phyloP scores from a whole-genome alignment of 257 asterid species.

The Nemophila menziesii region DNA sequence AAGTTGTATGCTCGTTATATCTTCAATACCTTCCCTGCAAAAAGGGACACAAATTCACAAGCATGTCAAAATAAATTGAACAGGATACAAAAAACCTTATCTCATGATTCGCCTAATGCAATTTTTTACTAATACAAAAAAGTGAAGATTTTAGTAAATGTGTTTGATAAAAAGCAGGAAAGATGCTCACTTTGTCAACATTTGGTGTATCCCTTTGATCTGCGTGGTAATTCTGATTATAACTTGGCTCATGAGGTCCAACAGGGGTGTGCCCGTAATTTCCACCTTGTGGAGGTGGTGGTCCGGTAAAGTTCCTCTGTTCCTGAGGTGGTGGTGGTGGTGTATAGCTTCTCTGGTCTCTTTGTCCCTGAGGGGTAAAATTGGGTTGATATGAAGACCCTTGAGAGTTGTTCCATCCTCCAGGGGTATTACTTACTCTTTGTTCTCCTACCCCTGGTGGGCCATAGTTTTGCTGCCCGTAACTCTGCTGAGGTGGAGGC shows the following conservation, averaged over 20 bases:
- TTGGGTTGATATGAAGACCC: constrained; percentile 11
- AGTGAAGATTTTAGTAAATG: not conserved
- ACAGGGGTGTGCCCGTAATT: constrained; percentile 12
- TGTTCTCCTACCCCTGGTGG: constrained; percentile 21
- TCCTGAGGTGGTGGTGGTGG: no score
- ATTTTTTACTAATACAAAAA: not conserved
- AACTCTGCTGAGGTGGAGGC: constrained; percentile 26
- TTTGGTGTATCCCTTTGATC: constrained; percentile 10
- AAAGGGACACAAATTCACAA: not conserved
- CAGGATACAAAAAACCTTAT: not conserved
- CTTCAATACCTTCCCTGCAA: constrained; percentile 8
- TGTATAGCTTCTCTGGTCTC: constrained; percentile 20
- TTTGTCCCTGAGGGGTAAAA: constrained; percentile 8
- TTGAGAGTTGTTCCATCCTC: constrained; percentile 16
- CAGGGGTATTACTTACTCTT: constrained; percentile 18
- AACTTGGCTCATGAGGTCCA: constrained; percentile 3
- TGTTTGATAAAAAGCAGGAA: not conserved
- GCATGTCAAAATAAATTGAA: not conserved
- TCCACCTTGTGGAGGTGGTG: constrained; percentile 21
- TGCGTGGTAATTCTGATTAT: constrained; percentile 15
- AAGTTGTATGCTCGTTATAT: not conserved
- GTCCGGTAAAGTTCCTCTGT: constrained; percentile 5
- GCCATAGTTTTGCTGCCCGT: constrained; percentile 17
- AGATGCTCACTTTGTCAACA: constrained; percentile 26
- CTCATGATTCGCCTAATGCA: not conserved